Percentiles rank a stretch among this genome's conserved stretches.
These are phyloP conservation scores for Solanum medicagineum DNA, from an alignment of 257 asterid species.

Conservation along the genomic window DNA sequence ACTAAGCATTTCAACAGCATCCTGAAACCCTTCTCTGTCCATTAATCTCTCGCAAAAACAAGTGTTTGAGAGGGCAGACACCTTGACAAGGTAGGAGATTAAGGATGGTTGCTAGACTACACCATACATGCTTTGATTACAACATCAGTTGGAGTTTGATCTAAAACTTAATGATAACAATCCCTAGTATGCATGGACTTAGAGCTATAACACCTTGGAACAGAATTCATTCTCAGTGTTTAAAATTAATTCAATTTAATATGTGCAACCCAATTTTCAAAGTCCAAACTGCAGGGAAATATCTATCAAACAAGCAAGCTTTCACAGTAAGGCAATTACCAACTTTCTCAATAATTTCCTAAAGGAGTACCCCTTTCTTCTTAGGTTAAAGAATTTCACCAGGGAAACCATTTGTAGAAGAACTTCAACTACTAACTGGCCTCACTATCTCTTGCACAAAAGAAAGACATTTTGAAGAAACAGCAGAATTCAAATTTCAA, in stretches of 20 bases:
- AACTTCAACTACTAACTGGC: neutral
- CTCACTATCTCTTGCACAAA: neutral
- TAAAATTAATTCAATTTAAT: neutral
- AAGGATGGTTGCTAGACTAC: neutral
- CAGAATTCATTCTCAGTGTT: neutral
- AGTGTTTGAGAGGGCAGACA: neutral
- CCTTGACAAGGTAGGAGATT: neutral
- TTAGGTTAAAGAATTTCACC: neutral
- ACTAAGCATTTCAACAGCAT: neutral
- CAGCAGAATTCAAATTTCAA: neutral
- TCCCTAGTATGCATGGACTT: neutral
- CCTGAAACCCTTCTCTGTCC: neutral
- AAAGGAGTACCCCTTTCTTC: neutral
- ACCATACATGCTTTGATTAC: neutral
- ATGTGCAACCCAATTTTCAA: neutral
- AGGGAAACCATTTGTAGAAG: neutral
- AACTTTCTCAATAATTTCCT: neutral
- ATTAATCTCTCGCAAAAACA: neutral
- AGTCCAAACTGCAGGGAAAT: neutral
- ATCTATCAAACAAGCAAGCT: neutral
- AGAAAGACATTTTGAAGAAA: neutral
- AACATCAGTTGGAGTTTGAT: neutral
- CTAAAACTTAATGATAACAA: neutral
- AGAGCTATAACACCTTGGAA: neutral
- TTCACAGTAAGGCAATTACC: neutral